Base-by-base conservation (phyloP, 495 filamentous ascomycete genomes). In the Hypoxylon cercidicola region DNA sequence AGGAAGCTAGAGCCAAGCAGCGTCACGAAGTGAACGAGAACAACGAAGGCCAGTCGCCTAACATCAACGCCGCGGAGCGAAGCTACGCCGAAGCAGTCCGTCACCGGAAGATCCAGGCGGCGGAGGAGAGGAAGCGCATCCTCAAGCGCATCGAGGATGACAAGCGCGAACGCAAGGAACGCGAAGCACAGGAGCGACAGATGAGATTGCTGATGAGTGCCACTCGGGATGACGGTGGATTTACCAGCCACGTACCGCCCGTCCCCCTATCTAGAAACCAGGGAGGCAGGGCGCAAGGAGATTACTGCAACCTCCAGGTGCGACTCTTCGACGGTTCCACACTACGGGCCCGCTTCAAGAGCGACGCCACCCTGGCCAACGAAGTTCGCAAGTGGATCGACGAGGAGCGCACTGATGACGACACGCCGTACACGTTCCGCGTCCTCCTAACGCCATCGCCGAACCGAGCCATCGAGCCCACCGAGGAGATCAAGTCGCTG, bases 361-460 rank as follows among this genome's bases (percentile, higher is more conserved):
- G 86, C 44, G 79, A 78, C 1, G 79, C 85, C 10, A 90, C 85
- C 12, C 82, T 97, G n/a, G 72, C 77, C 10, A 77, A 69, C 5
- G 85, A 90, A 37, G 90, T 98, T 2, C 84, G 94, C 3, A 66
- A 81, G 4, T 97, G 92, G 91, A 80, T 98, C 10, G 91, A 95
- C 53, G 72, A 76, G 21, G 72, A 72, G 9, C 72, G 74, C 3
- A 59, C 54, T 0, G 84, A 73, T 72, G 74, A 63, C 49, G 64
- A 67, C 10, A 62, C 72, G 28, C 89, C 90, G 2, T 98, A 93
- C 73, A 89, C 85, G 28, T 92, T 98, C 76, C 93, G 93, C 68
- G 87, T 94, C 32, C 88, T 97, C 28, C 79, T 95, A 1, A 87
- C 91, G 0, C 95, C 94, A 0, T 76, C 85, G 11, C 92, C 92